Conservation (phyloP, 2,329 filamentous ascomycete species). For the Aspergillus sergii region DNA sequence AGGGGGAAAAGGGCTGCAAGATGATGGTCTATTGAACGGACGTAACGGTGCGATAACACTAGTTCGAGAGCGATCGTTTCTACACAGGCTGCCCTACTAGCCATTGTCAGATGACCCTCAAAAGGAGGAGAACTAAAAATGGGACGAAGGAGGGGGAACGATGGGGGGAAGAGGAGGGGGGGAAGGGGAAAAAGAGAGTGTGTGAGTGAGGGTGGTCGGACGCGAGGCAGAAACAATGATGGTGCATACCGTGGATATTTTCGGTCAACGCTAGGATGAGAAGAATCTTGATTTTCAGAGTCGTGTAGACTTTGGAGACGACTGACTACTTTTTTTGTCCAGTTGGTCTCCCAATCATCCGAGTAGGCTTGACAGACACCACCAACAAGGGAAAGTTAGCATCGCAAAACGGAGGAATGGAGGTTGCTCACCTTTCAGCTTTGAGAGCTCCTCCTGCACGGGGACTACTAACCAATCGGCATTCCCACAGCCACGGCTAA, state of each 20-base stretch:
- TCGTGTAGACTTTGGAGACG: not conserved
- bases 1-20: constrained; percentile 11
- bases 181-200: not conserved
- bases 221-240: constrained; percentile 1
- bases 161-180: not conserved
- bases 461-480: constrained; percentile 13
- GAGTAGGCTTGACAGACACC: not conserved
- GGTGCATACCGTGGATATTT: not conserved
- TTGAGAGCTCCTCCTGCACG: constrained; percentile 1
- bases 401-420: constrained; percentile 3
- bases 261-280: not conserved
- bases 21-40: constrained; percentile 13
- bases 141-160: not conserved
- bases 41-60: constrained; percentile 18
- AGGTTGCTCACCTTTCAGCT: constrained; percentile 1
- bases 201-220: constrained; percentile 1
- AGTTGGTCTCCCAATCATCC: not conserved
- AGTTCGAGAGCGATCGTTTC: constrained; percentile 18
- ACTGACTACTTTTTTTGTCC: not conserved
- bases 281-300: not conserved
- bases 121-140: constrained; percentile 4
- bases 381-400: constrained; percentile 11
- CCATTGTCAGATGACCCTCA: constrained; percentile 22
- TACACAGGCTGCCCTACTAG: constrained; percentile 23
- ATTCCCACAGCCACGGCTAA: not conserved